Conservation (phyloP, 2,329 filamentous ascomycete genomes). For the Nakataea oryzae region DNA sequence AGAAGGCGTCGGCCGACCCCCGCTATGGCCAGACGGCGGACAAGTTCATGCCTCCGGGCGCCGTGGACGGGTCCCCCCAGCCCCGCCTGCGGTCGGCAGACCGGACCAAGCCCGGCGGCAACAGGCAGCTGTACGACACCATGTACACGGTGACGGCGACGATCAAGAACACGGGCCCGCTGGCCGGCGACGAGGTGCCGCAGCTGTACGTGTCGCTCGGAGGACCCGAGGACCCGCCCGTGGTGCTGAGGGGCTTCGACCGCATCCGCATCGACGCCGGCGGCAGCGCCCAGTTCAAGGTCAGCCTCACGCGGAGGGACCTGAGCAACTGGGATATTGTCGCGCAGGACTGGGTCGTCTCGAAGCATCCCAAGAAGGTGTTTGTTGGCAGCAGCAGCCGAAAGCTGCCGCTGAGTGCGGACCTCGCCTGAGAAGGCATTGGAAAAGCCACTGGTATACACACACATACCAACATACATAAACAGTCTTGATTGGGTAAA, state of each 20-base stretch:
- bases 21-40: slow-evolving; percentile 48
- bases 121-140: slow-evolving; percentile 55
- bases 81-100: slow-evolving; percentile 38
- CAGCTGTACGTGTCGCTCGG: slow-evolving; percentile 77
- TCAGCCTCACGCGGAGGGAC: slow-evolving; percentile 66
- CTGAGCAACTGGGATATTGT: slow-evolving; percentile 76
- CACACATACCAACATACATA: too few species aligned
- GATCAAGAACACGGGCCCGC: slow-evolving; percentile 59
- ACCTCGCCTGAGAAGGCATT: slow-evolving; percentile 13
- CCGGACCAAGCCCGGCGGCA: slow-evolving; percentile 44
- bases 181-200: slow-evolving; percentile 59
- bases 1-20: slow-evolving; percentile 44
- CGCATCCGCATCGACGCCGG: slow-evolving; percentile 63
- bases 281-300: slow-evolving; percentile 53
- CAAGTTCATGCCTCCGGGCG: slow-evolving; percentile 49
- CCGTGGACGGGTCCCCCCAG: slow-evolving; percentile 45
- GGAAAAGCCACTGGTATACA: too few species aligned
- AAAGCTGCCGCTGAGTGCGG: slow-evolving; percentile 34
- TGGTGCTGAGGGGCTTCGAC: slow-evolving; percentile 71
- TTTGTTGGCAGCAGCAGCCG: slow-evolving; percentile 46
- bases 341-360: slow-evolving; percentile 76
- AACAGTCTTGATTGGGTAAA: too few species aligned
- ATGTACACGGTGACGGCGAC: slow-evolving; percentile 57
- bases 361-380: slow-evolving; percentile 37
- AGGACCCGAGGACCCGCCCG: slow-evolving; percentile 57